A percentile compares a stretch with the other conserved stretches of the same genome.
These are phyloP conservation scores for Leishmania aethiopica DNA, from an alignment of 208 protist genomes.

Conservation along the genomic window DNA sequence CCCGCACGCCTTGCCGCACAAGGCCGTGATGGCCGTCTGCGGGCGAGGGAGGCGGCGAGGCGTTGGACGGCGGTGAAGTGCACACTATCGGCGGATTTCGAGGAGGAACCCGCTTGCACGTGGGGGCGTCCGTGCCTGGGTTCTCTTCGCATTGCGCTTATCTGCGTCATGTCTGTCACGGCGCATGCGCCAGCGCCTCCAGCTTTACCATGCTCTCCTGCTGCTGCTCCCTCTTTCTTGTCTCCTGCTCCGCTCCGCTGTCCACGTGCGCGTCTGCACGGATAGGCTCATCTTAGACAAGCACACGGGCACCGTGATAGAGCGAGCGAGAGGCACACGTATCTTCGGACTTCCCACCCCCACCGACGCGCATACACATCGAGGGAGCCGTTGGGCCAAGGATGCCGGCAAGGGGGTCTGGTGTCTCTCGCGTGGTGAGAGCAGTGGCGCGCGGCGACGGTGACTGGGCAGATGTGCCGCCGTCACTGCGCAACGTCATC, in stretches of 20 bases:
- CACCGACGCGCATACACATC: neutral
- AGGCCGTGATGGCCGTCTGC: no score
- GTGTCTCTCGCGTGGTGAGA: constrained; percentile 18
- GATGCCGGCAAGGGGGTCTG: neutral
- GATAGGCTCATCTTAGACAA: neutral
- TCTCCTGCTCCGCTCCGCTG: neutral
- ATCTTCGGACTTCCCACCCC: neutral
- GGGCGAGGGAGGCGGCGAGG: neutral
- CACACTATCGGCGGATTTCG: neutral
- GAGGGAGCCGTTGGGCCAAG: neutral
- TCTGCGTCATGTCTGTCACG: no score
- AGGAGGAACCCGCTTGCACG: neutral
- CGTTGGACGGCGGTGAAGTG: neutral
- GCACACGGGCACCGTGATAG: neutral
- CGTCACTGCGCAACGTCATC: constrained; percentile 68
- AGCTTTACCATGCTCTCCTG: neutral
- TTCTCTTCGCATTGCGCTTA: neutral
- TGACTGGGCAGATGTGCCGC: constrained; percentile 74
- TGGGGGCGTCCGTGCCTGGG: neutral
- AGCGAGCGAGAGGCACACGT: neutral
- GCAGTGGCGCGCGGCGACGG: constrained; percentile 54
- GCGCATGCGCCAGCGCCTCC: neutral
- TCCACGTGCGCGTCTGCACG: no score
- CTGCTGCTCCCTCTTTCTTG: neutral
- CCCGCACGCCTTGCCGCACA: neutral